Evolutionary conservation across 2,329 filamentous ascomycete species (phyloP), one percentile per base, ranked within the genome.

Genomic region (Penicillium sp.): DNA sequence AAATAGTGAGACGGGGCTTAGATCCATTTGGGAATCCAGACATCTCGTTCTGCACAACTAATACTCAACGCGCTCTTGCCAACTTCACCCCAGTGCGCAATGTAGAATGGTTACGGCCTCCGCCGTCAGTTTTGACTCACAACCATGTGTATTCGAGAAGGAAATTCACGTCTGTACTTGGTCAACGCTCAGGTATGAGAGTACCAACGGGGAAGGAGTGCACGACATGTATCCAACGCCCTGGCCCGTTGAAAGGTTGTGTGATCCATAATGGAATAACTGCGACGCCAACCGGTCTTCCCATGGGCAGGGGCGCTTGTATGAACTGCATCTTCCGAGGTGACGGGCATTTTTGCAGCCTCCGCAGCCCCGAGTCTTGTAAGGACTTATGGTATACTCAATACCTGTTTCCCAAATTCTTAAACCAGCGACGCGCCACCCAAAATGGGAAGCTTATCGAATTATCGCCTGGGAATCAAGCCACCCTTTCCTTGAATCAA

Each of bases 161-260:
- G 3, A 11, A 13, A n/a, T 5, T 36, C 3, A n/a, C 13, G 13
- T 13, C 34, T 13, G 3, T n/a, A 10, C 21, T 39, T 16, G 11
- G 21, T 39, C 34, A 48, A 29, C 22, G 34, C 22, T 29, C 5
- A 14, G 34, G 22, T 21, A 48, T 9, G 10, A n/a, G 4, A 9
- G 34, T 21, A 7, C 27, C 27, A 24, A 10, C 18, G 24, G n/a
- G 22, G 21, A 22, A 36, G 13, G 34, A 11, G 22, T 21, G 46
- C 27, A 7, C 0, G 9, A 3, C 1, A 0, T 39, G 46, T 13
- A 5, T 1, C 2, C 11, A 2, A 21, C 4, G 7, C 3, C 2
- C 1, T 8, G 34, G 46, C 10, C 10, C 22, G 7, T 48, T 48
- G 14, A 2, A 29, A 14, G n/a, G 14, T 10, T 48, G 22, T 29